Evolutionary conservation across 495 filamentous ascomycete species (phyloP).

Genomic region (Hypoxylon lienhwacheense): DNA sequence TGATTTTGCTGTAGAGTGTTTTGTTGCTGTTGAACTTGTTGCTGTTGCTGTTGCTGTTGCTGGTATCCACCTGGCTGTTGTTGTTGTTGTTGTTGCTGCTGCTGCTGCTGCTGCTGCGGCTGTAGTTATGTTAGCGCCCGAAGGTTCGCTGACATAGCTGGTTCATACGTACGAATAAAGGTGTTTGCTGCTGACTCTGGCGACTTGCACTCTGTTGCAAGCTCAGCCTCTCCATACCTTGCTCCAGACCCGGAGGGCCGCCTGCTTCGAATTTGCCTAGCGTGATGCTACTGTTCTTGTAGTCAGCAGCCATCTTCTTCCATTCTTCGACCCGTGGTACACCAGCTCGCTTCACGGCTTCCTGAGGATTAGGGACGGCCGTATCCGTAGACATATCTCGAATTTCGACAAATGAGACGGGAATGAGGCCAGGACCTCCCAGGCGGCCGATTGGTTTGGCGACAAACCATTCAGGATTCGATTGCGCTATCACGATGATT

Average conservation of each 20-base stretch:
- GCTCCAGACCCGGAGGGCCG: slow-evolving; percentile 54
- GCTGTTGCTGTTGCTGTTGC: slow-evolving; percentile 25
- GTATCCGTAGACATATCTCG: slow-evolving; percentile 88
- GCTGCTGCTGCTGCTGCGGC: slow-evolving; percentile 37
- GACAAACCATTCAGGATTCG: slow-evolving; percentile 99
- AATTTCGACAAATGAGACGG: slow-evolving; percentile 96
- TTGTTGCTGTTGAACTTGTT: slow-evolving; percentile 23
- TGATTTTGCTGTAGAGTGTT: slow-evolving; percentile 40
- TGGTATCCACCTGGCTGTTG: slow-evolving; percentile 20
- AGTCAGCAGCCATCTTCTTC: slow-evolving; percentile 99
- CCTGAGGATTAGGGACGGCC: slow-evolving; percentile 78
- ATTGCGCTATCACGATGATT: slow-evolving; percentile 98
- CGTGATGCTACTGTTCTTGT: slow-evolving; percentile 98
- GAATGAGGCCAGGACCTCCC: slow-evolving; percentile 92
- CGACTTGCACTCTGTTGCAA: slow-evolving; percentile 54
- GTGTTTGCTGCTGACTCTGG: slow-evolving; percentile 48
- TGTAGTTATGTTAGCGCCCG: slow-evolving; percentile 25
- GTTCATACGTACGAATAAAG: slow-evolving; percentile 45
- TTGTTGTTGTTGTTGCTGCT: slow-evolving; percentile 30
- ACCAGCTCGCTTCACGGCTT: slow-evolving; percentile 84
- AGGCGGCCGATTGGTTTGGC: slow-evolving; percentile 96
- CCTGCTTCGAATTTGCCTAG: slow-evolving; percentile 82
- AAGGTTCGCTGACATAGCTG: slow-evolving; percentile 2
- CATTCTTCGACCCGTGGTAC: slow-evolving; percentile 98
- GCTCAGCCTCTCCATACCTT: slow-evolving; percentile 81